Conservation (phyloP, 2,329 filamentous ascomycete genomes). For the Colletotrichum eremochloae region DNA sequence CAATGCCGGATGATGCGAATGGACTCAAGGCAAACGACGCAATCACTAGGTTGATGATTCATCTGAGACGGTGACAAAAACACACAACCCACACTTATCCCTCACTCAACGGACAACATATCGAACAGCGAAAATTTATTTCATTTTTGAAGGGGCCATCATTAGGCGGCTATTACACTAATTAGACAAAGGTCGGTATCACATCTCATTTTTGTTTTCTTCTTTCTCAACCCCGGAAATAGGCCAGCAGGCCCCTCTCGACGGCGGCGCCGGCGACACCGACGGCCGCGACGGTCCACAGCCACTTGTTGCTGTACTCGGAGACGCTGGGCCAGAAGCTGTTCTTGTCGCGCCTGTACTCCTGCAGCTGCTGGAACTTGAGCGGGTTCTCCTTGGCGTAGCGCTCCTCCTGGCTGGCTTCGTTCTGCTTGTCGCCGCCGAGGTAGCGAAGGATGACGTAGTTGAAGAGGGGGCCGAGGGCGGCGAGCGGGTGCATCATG, state of each 20-base stretch:
- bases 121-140: neutral
- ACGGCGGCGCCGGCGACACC: slow-evolving; percentile 63
- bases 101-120: neutral
- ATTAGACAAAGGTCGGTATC: neutral
- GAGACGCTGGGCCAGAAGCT: slow-evolving; percentile 68
- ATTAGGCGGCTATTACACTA: slow-evolving; percentile 10
- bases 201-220: neutral
- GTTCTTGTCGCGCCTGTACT: slow-evolving; percentile 68
- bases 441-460: slow-evolving; percentile 70
- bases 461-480: slow-evolving; percentile 69
- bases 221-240: slow-evolving; percentile 1
- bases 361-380: slow-evolving; percentile 66
- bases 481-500: slow-evolving; percentile 65
- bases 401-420: slow-evolving; percentile 63
- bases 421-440: slow-evolving; percentile 68
- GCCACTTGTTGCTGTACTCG: slow-evolving; percentile 68
- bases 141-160: neutral
- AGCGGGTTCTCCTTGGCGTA: slow-evolving; percentile 63
- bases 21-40: too few species aligned
- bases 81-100: too few species aligned
- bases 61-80: too few species aligned
- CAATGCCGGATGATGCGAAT: too few species aligned
- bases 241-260: slow-evolving; percentile 51
- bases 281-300: slow-evolving; percentile 64
- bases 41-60: neutral